phyloP scores from a whole-genome alignment of 2,329 filamentous ascomycete genomes.

The Cryphonectria parasitica region DNA sequence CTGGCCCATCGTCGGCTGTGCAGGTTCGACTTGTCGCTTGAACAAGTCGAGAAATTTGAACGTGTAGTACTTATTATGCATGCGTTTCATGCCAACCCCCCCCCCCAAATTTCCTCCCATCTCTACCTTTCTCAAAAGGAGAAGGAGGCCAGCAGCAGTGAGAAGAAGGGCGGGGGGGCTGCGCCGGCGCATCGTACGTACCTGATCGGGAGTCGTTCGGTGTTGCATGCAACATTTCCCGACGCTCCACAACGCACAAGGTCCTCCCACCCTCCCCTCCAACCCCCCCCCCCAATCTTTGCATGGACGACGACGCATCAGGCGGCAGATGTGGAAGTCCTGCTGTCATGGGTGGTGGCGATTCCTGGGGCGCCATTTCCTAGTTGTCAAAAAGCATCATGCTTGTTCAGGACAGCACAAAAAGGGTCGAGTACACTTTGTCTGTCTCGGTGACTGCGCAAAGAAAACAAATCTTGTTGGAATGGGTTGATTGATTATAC shows the following conservation, averaged over 20 bases:
- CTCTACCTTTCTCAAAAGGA: not conserved
- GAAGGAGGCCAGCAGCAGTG: not conserved
- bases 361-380: not conserved
- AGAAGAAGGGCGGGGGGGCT: not conserved
- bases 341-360: not conserved
- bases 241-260: conserved; percentile 2
- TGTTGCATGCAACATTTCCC: conserved; percentile 9
- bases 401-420: not conserved
- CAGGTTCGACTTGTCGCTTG: not conserved
- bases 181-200: not conserved
- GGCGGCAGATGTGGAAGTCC: not conserved
- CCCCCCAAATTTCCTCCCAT: no score
- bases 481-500: not conserved
- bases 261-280: no score
- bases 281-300: no score
- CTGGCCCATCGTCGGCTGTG: not conserved
- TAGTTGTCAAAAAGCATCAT: not conserved
- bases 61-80: not conserved
- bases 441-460: not conserved
- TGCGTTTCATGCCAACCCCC: not conserved
- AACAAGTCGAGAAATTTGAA: not conserved
- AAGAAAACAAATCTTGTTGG: not conserved
- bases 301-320: not conserved
- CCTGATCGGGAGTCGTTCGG: conserved; percentile 6
- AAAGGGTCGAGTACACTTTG: not conserved